A percentile compares a stretch with the other conserved stretches of the same genome.
phyloP scores from a whole-genome alignment of 1,284 basidiomycete genomes.

The Pisolithus thermaeus region DNA sequence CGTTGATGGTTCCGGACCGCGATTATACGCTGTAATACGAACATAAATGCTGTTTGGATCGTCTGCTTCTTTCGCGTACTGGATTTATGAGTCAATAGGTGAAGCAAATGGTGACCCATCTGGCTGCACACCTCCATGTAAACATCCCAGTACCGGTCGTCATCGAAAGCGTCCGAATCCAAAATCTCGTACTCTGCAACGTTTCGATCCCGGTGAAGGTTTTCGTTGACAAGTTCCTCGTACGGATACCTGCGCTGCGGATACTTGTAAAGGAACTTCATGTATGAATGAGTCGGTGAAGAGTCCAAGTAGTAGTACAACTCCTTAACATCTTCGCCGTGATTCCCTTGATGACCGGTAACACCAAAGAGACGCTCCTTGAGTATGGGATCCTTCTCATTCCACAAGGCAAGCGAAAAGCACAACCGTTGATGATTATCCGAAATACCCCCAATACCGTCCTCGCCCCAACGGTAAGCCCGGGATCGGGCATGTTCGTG shows the following conservation, averaged over 20 bases:
- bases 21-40: slow-evolving; percentile 95
- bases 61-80: slow-evolving; percentile 98
- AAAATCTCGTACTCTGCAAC: slow-evolving; percentile 91
- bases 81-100: slow-evolving; percentile 3
- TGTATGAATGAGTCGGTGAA: slow-evolving; percentile 97
- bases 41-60: slow-evolving; percentile 85
- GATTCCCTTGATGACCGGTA: slow-evolving; percentile 95
- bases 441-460: slow-evolving; percentile 93
- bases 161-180: slow-evolving; percentile 90
- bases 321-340: slow-evolving; percentile 98
- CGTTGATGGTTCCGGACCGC: slow-evolving; percentile 93
- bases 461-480: slow-evolving; percentile 97
- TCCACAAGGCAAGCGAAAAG: slow-evolving; percentile 91
- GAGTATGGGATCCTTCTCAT: slow-evolving; percentile 89
- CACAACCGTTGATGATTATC: slow-evolving; percentile 96
- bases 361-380: slow-evolving; percentile 96
- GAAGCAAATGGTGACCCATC: slow-evolving; percentile 1
- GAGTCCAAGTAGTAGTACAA: slow-evolving; percentile 98
- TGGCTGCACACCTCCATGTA: slow-evolving; percentile 75
- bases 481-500: slow-evolving; percentile 93
- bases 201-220: slow-evolving; percentile 75
- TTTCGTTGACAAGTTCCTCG: slow-evolving; percentile 87
- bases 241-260: slow-evolving; percentile 91
- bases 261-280: slow-evolving; percentile 99
- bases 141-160: slow-evolving; percentile 96